These are phyloP conservation scores for Auricularia sp. DNA, from an alignment of 768 basidiomycete genomes.

Conservation along the genomic window DNA sequence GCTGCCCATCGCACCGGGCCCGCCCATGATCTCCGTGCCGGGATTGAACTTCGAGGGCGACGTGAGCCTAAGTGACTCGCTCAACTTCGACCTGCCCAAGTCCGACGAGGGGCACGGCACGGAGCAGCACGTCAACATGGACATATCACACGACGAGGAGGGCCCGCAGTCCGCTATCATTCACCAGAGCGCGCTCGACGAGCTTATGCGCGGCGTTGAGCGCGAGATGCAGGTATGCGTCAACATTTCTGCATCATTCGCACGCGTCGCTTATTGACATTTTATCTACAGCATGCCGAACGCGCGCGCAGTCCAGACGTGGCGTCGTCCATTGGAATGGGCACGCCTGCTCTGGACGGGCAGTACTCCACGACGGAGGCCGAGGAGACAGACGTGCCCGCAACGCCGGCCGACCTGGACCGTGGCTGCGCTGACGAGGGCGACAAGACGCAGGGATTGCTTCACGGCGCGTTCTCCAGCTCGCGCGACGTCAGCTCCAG, in stretches of 20 bases:
- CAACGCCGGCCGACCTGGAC: neutral
- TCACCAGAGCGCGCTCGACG: constrained; percentile 47
- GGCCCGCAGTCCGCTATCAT: too few species aligned
- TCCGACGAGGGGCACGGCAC: neutral
- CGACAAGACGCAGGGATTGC: neutral
- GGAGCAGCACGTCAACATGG: neutral
- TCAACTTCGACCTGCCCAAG: neutral
- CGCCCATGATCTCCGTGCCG: neutral
- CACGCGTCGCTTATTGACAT: neutral
- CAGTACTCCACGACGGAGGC: constrained; percentile 1
- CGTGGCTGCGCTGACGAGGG: neutral
- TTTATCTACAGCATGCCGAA: neutral
- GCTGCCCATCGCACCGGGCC: neutral
- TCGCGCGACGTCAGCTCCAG: neutral
- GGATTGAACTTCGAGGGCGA: neutral
- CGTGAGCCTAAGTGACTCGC: neutral
- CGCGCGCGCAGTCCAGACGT: neutral
- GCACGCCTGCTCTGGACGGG: neutral
- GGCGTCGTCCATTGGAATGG: neutral
- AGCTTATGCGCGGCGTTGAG: constrained; percentile 36
- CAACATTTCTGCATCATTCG: neutral
- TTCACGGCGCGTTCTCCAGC: neutral
- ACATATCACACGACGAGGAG: constrained; percentile 42
- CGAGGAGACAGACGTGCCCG: constrained; percentile 1
- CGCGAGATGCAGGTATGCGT: neutral